Conservation (phyloP, 495 filamentous ascomycete genomes). For the Mytilinidion resinicola region DNA sequence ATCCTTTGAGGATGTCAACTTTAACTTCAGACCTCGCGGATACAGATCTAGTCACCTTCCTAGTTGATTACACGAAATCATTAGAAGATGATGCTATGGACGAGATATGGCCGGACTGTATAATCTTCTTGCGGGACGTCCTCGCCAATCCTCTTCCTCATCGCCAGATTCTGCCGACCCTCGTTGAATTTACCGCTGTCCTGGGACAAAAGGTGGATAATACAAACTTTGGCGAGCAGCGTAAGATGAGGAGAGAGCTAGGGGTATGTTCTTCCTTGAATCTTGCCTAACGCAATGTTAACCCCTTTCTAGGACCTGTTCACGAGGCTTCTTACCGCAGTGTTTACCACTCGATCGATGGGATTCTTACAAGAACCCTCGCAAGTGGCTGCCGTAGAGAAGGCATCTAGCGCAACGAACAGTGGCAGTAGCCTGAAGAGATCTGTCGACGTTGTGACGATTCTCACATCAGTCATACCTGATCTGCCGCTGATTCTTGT, state of each 20-base stretch:
- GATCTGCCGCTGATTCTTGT: constrained; percentile 79
- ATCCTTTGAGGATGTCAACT: constrained; percentile 73
- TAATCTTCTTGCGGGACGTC: constrained; percentile 82
- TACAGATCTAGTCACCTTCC: constrained; percentile 74
- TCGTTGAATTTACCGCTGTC: constrained; percentile 84
- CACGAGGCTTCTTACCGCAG: constrained; percentile 75
- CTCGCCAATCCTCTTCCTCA: constrained; percentile 93
- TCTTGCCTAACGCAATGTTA: constrained; percentile 12
- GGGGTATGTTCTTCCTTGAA: constrained; percentile 53
- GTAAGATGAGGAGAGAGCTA: constrained; percentile 86
- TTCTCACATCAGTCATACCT: constrained; percentile 71
- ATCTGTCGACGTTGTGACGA: constrained; percentile 57
- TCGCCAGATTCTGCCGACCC: constrained; percentile 75
- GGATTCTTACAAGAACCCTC: constrained; percentile 26
- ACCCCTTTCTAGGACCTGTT: constrained; percentile 67
- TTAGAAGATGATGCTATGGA: constrained; percentile 98
- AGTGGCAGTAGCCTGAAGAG: constrained; percentile 44
- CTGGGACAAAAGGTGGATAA: constrained; percentile 92
- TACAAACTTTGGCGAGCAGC: constrained; percentile 94
- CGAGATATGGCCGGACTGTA: constrained; percentile 96
- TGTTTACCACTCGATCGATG: constrained; percentile 76
- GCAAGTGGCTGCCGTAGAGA: constrained; percentile 16
- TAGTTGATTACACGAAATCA: constrained; percentile 81
- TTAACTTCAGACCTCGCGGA: constrained; percentile 78
- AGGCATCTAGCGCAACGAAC: constrained; percentile 14